These are phyloP conservation scores for Rhizophagus sp. DNA, from an alignment of 192 early-diverging fungal species.

Conservation along the genomic window DNA sequence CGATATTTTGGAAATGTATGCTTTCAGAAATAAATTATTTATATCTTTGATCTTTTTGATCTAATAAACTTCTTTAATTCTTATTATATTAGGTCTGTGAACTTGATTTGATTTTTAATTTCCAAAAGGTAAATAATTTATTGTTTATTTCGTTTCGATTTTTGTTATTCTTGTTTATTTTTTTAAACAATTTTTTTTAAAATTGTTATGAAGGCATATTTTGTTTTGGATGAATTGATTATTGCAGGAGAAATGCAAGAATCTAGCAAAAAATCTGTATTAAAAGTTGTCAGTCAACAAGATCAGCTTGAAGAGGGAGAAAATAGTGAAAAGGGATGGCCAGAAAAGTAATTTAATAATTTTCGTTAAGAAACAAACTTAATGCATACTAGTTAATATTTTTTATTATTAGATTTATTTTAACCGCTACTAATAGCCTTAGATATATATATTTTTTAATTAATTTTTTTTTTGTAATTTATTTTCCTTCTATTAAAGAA, in stretches of 20 bases:
- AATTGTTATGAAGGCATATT: conserved; percentile 61
- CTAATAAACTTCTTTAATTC: conserved; percentile 18
- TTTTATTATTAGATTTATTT: too few species aligned
- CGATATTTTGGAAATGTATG: conserved; percentile 94
- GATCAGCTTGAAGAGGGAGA: conserved; percentile 76
- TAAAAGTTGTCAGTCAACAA: conserved; percentile 71
- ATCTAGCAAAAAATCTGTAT: conserved; percentile 80
- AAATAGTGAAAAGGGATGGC: conserved; percentile 63
- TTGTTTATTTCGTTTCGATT: background rate
- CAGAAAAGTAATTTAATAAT: conserved; percentile 18
- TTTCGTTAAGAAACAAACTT: background rate
- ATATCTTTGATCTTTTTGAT: background rate
- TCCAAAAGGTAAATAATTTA: conserved; percentile 65
- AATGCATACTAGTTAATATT: too few species aligned
- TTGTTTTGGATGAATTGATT: conserved; percentile 84
- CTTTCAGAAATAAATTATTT: background rate
- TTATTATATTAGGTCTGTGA: conserved; percentile 70
- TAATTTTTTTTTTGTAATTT: too few species aligned
- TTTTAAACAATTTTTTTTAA: background rate
- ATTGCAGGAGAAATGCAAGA: conserved; percentile 95
- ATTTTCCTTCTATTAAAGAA: too few species aligned
- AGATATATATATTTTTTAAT: too few species aligned
- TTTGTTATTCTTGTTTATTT: background rate
- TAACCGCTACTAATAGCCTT: too few species aligned
- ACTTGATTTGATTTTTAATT: conserved; percentile 98